Evolutionary conservation across 148 eudicot genomes (phyloP).

Genomic region (Camellia japonica): DNA sequence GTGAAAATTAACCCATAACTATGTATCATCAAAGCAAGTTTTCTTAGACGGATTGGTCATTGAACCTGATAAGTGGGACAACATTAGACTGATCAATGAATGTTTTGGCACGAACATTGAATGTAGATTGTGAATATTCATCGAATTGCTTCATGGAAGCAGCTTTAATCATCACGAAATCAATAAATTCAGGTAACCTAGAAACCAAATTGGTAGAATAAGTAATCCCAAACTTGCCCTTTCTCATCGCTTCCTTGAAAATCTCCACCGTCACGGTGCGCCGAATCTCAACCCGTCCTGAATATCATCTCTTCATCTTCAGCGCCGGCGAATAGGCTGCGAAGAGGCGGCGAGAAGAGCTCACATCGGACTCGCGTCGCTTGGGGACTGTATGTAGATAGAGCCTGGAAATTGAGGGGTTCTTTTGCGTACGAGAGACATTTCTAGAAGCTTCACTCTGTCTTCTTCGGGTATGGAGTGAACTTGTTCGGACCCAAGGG

Average conservation of each 20-base stretch:
- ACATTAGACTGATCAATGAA: constrained; percentile 61
- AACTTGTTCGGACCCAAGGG: constrained; percentile 3
- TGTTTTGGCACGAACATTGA: constrained; percentile 68
- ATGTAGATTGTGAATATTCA: constrained; percentile 50
- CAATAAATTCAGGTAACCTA: constrained; percentile 50
- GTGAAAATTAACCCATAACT: too few relatives aligned
- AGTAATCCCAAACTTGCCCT: constrained; percentile 89
- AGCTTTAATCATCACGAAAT: constrained; percentile 82
- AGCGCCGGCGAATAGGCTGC: constrained; percentile 30
- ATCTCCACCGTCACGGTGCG: constrained; percentile 70
- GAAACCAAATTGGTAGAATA: constrained; percentile 59
- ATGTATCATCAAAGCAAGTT: not conserved
- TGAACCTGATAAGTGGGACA: constrained; percentile 74
- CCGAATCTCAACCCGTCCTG: constrained; percentile 73
- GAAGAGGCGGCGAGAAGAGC: constrained; percentile 42
- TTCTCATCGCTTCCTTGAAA: constrained; percentile 61
- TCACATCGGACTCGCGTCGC: constrained; percentile 27
- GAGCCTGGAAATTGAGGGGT: constrained; percentile 85
- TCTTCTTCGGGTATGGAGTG: constrained; percentile 30
- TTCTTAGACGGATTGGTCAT: not conserved
- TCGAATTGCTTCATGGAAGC: constrained; percentile 63
- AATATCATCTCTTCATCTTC: constrained; percentile 49
- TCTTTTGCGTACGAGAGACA: constrained; percentile 51
- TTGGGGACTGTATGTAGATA: constrained; percentile 40
- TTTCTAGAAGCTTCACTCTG: constrained; percentile 46